These are phyloP conservation scores for Phallus indusiatus DNA, from an alignment of 768 basidiomycete genomes.

Conservation along the genomic window DNA sequence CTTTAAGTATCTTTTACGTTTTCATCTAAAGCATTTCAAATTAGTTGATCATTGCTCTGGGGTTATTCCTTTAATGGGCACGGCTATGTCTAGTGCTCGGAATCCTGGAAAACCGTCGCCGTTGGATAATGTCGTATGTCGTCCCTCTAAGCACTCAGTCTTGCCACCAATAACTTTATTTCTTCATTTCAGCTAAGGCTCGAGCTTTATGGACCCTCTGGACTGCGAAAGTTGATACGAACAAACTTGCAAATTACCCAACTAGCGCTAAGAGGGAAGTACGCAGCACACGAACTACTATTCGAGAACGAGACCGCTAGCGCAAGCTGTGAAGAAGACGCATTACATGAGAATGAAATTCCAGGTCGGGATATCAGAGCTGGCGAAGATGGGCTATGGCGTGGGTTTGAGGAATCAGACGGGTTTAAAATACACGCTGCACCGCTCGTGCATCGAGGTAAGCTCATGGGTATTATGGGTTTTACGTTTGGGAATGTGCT, in stretches of 20 bases:
- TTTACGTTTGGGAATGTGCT: background rate
- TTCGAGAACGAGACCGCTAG: constrained; percentile 42
- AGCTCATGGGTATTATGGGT: background rate
- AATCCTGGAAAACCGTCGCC: constrained; percentile 13
- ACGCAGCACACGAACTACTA: constrained; percentile 73
- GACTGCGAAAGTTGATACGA: constrained; percentile 67
- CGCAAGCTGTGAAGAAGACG: constrained; percentile 32
- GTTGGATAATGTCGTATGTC: constrained; percentile 1
- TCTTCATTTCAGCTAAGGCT: constrained; percentile 22
- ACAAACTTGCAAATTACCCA: constrained; percentile 60
- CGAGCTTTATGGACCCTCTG: constrained; percentile 73
- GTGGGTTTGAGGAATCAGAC: constrained; percentile 32
- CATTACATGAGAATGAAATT: constrained; percentile 55
- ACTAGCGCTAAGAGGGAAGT: constrained; percentile 48
- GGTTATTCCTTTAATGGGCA: constrained; percentile 55
- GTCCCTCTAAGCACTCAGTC: background rate
- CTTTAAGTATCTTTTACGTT: background rate
- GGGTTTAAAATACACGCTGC: constrained; percentile 60
- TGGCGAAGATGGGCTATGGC: constrained; percentile 56
- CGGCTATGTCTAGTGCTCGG: constrained; percentile 38
- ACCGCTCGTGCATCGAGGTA: constrained; percentile 69
- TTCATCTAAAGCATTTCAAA: background rate
- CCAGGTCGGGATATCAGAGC: constrained; percentile 50
- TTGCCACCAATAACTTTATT: constrained; percentile 13
- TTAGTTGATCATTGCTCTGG: constrained; percentile 71